A percentile compares a stretch with the other conserved stretches of the same genome.
Conservation (phyloP, 495 filamentous ascomycete species). For the Apodospora peruviana region DNA sequence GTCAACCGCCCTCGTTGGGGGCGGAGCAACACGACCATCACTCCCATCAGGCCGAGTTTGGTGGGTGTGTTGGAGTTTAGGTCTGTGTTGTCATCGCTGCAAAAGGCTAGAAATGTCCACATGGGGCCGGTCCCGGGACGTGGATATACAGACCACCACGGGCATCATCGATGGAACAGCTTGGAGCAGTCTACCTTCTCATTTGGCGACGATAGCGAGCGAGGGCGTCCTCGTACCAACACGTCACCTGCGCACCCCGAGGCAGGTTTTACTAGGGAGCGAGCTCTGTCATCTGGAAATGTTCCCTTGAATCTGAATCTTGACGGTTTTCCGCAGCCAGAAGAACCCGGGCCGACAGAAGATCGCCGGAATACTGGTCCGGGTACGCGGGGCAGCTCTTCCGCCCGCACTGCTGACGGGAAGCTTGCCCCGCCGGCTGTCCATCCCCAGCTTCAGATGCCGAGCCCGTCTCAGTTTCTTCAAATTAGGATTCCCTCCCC, state of each 20-base stretch:
- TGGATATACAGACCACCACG: constrained; percentile 59
- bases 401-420: constrained; percentile 20
- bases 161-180: not conserved
- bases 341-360: no score
- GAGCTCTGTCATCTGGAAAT: constrained; percentile 26
- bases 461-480: constrained; percentile 4
- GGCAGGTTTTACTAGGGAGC: constrained; percentile 14
- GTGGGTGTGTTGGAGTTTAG: constrained; percentile 93
- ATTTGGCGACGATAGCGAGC: constrained; percentile 11
- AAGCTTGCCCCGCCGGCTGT: constrained; percentile 21
- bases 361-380: constrained; percentile 1
- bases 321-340: constrained; percentile 4
- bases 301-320: constrained; percentile 17
- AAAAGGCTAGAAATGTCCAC: constrained; percentile 69
- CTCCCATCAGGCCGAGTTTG: constrained; percentile 84
- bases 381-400: constrained; percentile 17
- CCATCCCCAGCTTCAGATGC: constrained; percentile 18
- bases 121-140: constrained; percentile 61
- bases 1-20: constrained; percentile 64
- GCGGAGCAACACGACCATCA: constrained; percentile 66
- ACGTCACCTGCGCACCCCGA: constrained; percentile 8
- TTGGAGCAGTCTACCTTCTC: constrained; percentile 3
- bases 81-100: constrained; percentile 75
- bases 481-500: constrained; percentile 32
- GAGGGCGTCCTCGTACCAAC: constrained; percentile 5